phyloP scores from a whole-genome alignment of 352 stramenopile species.

The Thraustochytrium striatum region DNA sequence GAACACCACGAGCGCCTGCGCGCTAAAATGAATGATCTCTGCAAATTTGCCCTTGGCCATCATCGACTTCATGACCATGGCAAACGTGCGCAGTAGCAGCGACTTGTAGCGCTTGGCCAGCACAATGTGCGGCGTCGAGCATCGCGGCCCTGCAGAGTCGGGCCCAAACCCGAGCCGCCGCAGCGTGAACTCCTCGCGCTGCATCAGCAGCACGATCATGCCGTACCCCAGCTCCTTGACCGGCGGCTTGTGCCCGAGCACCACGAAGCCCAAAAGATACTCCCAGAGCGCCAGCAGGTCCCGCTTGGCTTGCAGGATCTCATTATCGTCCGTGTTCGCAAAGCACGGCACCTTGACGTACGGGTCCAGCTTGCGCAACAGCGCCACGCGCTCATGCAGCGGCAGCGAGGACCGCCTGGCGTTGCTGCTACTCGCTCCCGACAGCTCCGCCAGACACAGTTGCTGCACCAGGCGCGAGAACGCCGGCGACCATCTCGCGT shows the following conservation, averaged over 20 bases:
- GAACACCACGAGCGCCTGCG: constrained; percentile 34
- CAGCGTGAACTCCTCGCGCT: constrained; percentile 40
- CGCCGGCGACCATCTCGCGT: neutral
- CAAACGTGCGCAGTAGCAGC: constrained; percentile 27
- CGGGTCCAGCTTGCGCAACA: constrained; percentile 36
- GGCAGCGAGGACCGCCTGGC: constrained; percentile 1
- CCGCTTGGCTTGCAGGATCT: constrained; percentile 35
- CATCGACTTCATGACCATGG: constrained; percentile 47
- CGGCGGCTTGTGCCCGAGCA: constrained; percentile 29
- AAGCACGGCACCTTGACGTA: constrained; percentile 28
- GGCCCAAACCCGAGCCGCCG: constrained; percentile 10
- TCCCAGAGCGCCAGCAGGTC: constrained; percentile 39
- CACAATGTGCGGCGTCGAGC: neutral
- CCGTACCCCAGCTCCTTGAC: constrained; percentile 36
- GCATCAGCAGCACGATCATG: constrained; percentile 36
- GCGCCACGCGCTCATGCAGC: constrained; percentile 27
- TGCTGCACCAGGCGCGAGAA: constrained; percentile 43
- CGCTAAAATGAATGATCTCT: constrained; percentile 47
- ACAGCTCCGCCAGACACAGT: neutral
- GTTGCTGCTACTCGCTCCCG: neutral
- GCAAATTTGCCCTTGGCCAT: constrained; percentile 35
- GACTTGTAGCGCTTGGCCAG: constrained; percentile 19
- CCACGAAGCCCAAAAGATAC: constrained; percentile 40
- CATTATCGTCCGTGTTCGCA: constrained; percentile 38
- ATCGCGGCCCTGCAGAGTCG: neutral